Evolutionary conservation across 164 flowering plant genomes (phyloP).

Genomic region (Dillenia suffruticosa): DNA sequence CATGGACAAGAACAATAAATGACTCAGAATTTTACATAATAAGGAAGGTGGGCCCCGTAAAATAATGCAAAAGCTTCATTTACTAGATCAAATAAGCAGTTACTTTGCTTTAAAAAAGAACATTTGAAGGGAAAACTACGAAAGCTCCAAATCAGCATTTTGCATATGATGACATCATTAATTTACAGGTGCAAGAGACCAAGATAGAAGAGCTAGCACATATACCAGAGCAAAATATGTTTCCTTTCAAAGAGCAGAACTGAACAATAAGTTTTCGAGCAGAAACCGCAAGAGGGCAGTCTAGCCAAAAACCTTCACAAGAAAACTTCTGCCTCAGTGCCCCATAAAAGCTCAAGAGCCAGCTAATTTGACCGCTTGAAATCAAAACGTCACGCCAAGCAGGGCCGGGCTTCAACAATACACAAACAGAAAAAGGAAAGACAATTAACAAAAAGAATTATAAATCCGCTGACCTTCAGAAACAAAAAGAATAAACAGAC

Average conservation of each 20-base stretch:
- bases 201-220: conserved; percentile 7
- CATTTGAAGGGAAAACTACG: too few species aligned
- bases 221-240: conserved; percentile 81
- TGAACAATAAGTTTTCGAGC: conserved; percentile 87
- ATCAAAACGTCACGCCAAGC: conserved; percentile 72
- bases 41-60: too few species aligned
- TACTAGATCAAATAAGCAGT: too few species aligned
- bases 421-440: conserved; percentile 7
- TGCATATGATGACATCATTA: too few species aligned
- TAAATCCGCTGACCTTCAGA: too few species aligned
- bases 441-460: too few species aligned
- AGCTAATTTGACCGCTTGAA: conserved; percentile 72
- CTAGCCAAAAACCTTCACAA: conserved; percentile 66
- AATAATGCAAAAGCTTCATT: too few species aligned
- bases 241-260: conserved; percentile 79
- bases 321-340: conserved; percentile 72
- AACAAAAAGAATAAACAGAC: neutral
- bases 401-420: conserved; percentile 73
- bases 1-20: neutral
- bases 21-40: too few species aligned
- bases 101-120: too few species aligned
- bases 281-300: conserved; percentile 89
- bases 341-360: conserved; percentile 77
- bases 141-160: too few species aligned
- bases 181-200: too few species aligned